phyloP scores from a whole-genome alignment of 2,329 filamentous ascomycete genomes.

The Paradendryphiella salina region DNA sequence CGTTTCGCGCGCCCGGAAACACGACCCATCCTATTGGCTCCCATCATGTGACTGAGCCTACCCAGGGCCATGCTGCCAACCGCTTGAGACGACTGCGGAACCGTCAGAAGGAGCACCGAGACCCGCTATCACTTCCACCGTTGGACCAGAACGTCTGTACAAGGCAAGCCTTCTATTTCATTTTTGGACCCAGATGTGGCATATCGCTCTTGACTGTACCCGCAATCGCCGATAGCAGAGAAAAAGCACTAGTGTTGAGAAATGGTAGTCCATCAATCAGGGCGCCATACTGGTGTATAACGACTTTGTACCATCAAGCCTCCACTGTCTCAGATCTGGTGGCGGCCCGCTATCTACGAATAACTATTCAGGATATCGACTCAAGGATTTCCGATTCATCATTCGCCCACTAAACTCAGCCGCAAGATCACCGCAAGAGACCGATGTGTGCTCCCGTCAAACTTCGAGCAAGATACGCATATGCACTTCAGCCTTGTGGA shows the following conservation, averaged over 20 bases:
- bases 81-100: slow-evolving; percentile 2
- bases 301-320: slow-evolving; percentile 12
- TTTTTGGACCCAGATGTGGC: background rate
- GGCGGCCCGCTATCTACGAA: slow-evolving; percentile 13
- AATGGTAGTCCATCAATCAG: background rate
- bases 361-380: background rate
- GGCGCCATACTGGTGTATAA: slow-evolving; percentile 2
- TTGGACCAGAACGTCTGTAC: background rate
- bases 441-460: slow-evolving; percentile 1
- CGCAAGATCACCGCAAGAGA: slow-evolving; percentile 8
- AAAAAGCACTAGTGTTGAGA: background rate
- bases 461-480: slow-evolving; percentile 6
- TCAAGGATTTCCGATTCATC: slow-evolving; percentile 5
- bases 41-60: slow-evolving; percentile 27
- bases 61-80: background rate
- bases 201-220: background rate
- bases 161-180: background rate
- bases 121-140: background rate
- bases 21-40: slow-evolving; percentile 9
- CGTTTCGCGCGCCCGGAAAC: slow-evolving; percentile 7
- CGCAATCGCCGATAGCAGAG: background rate
- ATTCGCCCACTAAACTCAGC: background rate
- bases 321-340: slow-evolving; percentile 24
- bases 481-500: slow-evolving; percentile 21
- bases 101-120: background rate